These are phyloP conservation scores for Penicillium sp. DNA, from an alignment of 2,329 filamentous ascomycete species.

Conservation along the genomic window DNA sequence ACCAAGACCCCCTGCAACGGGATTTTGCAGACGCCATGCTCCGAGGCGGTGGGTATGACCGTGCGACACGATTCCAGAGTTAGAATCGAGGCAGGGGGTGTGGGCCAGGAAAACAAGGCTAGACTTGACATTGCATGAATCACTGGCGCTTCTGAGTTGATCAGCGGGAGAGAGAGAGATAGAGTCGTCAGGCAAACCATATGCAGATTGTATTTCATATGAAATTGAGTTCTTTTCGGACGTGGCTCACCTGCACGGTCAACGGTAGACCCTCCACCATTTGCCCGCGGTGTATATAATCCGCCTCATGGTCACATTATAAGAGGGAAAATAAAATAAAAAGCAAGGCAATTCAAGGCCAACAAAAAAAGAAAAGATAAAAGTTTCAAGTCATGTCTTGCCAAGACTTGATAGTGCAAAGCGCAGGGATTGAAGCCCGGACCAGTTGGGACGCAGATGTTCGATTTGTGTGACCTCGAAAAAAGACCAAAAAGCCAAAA, in stretches of 20 bases:
- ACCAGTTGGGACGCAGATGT: slow-evolving; percentile 3
- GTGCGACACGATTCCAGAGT: slow-evolving; percentile 9
- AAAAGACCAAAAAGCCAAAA: background rate
- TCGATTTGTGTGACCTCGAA: slow-evolving; percentile 6
- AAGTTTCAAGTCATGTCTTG: slow-evolving; percentile 10
- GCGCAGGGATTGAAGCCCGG: slow-evolving; percentile 3
- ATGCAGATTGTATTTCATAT: background rate
- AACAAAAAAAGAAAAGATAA: slow-evolving; percentile 2
- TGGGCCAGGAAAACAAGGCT: background rate
- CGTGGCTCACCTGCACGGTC: background rate
- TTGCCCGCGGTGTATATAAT: background rate
- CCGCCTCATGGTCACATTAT: background rate
- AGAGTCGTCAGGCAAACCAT: background rate
- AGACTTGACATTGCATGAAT: background rate
- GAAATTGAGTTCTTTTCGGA: background rate
- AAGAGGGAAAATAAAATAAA: background rate
- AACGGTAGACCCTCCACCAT: background rate
- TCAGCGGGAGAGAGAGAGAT: too few relatives aligned
- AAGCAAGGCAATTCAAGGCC: background rate
- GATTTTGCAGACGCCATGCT: slow-evolving; percentile 13
- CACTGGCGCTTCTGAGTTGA: background rate
- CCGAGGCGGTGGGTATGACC: slow-evolving; percentile 12
- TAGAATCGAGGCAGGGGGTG: slow-evolving; percentile 3
- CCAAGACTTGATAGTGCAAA: slow-evolving; percentile 11
- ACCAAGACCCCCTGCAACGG: slow-evolving; percentile 7